phyloP scores from a whole-genome alignment of 2,329 filamentous ascomycete genomes.

The Diplodia scrobiculata region DNA sequence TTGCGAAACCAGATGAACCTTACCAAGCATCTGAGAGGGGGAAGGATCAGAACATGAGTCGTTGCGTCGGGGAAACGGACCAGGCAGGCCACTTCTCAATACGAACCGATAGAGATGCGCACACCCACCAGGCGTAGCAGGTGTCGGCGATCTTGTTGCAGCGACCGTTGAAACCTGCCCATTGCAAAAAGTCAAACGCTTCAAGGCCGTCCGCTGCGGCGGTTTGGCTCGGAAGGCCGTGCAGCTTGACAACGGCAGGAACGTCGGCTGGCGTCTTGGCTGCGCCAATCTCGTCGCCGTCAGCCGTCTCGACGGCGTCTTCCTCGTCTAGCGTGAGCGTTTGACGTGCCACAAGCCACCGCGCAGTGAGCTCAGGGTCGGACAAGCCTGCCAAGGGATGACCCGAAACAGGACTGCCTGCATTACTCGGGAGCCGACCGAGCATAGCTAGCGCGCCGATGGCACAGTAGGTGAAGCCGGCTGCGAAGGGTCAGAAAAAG shows the following conservation, averaged over 20 bases:
- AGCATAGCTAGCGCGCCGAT: slow-evolving; percentile 76
- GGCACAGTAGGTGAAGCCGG: slow-evolving; percentile 89
- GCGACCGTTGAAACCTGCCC: slow-evolving; percentile 83
- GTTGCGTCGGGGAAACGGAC: neutral
- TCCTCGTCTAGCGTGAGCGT: slow-evolving; percentile 50
- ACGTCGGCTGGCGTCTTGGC: slow-evolving; percentile 46
- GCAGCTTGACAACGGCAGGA: slow-evolving; percentile 44
- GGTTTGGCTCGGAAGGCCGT: slow-evolving; percentile 35
- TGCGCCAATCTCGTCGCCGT: slow-evolving; percentile 44
- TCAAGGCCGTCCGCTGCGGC: slow-evolving; percentile 35
- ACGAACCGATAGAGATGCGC: slow-evolving; percentile 60
- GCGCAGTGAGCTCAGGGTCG: slow-evolving; percentile 46
- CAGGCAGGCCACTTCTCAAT: slow-evolving; percentile 23
- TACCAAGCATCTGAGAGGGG: slow-evolving; percentile 32
- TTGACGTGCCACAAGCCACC: slow-evolving; percentile 54
- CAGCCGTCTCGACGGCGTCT: slow-evolving; percentile 45
- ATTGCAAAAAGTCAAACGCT: slow-evolving; percentile 41
- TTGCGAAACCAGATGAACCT: slow-evolving; percentile 45
- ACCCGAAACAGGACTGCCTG: slow-evolving; percentile 27
- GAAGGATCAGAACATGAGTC: slow-evolving; percentile 50
- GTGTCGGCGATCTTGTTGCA: slow-evolving; percentile 92
- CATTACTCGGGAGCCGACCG: slow-evolving; percentile 56
- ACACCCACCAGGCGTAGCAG: slow-evolving; percentile 94
- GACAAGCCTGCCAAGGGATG: slow-evolving; percentile 38
- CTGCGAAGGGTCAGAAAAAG: slow-evolving; percentile 48